A percentile compares a stretch with the other conserved stretches of the same genome.
phyloP scores from a whole-genome alignment of 164 flowering plant genomes.

The Liquidambar formosana region DNA sequence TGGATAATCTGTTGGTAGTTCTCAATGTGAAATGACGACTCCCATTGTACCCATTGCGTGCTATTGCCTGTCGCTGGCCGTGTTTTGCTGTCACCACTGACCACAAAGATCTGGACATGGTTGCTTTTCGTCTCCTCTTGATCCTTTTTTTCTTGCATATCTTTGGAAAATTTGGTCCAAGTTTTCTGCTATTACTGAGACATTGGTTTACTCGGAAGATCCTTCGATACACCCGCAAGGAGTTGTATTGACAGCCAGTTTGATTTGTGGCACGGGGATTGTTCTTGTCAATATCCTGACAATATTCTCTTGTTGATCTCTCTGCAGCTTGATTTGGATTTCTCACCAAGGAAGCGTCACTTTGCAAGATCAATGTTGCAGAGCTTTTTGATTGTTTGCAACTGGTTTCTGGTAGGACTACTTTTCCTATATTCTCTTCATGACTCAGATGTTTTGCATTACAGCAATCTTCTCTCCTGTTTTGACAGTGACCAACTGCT shows the following conservation, averaged over 20 bases:
- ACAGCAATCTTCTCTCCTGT: too few species aligned
- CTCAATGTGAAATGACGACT: too few species aligned
- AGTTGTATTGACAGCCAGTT: neutral
- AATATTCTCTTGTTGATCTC: neutral
- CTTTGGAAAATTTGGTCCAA: neutral
- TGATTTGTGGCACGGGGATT: neutral
- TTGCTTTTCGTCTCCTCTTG: neutral
- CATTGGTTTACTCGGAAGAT: neutral
- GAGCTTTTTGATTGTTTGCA: neutral
- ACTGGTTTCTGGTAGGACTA: too few species aligned
- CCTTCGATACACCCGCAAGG: neutral
- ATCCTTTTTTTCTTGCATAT: conserved; percentile 5
- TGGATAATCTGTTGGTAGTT: too few species aligned
- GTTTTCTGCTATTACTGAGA: neutral
- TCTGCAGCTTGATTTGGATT: too few species aligned
- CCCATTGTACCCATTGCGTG: conserved; percentile 1
- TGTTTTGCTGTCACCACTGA: neutral
- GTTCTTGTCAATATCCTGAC: neutral
- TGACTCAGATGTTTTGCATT: too few species aligned
- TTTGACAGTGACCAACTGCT: too few species aligned
- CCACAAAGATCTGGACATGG: neutral
- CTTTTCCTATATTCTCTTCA: too few species aligned
- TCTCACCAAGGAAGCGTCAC: too few species aligned
- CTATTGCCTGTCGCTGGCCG: neutral
- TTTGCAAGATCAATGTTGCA: neutral